Base-by-base conservation (phyloP, 2,329 filamentous ascomycete species). In the Cercospora brassicicola region DNA sequence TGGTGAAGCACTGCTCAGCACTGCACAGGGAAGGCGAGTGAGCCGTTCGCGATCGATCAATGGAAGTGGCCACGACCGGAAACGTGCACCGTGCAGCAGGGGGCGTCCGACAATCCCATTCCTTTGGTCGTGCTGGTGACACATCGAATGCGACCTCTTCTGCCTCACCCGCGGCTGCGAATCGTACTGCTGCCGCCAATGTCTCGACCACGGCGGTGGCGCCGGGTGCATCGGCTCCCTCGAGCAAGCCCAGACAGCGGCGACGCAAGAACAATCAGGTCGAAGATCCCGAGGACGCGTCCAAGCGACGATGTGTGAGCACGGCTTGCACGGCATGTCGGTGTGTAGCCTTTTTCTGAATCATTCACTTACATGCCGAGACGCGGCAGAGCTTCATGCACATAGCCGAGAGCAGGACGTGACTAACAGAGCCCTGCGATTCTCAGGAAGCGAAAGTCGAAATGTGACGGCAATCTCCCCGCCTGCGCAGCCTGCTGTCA, bases 401-500 rank as follows among this genome's bases (percentile, higher is more conserved):
- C 31, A 4, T 39, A 33, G 45, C 39, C 61, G 48, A 53, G 51
- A 51, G n/a, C 31, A 23, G 55, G n/a, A 8, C 28, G 28, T 30
- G 28, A 61, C 67, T 71, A 39, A 71, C 62, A 67, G 42, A 42
- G 45, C 26, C 64, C 33, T 55, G 64, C 31, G 5, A 23, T n/a
- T 51, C 48, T 48, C 64, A 76, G 77, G 60, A 78, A 78, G 68
- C 75, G 78, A 13, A 79, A 79, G 66, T 76, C 73, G 64, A 80
- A 79, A 86, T 98, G 94, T 79, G 94, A 98, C 80, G 94, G 94
- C 68, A 94, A 93, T 65, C 85, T 91, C 4, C 94, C 94, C 5
- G 94, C 92, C 74, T 98, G 95, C 78, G 94, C 94, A 7, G 94
- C 95, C n/a, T 99, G 95, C 81, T 89, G 92, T 70, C 96, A 93